Evolutionary conservation across 192 early-diverging fungal genomes (phyloP).

Genomic region (Coemansia sp.): DNA sequence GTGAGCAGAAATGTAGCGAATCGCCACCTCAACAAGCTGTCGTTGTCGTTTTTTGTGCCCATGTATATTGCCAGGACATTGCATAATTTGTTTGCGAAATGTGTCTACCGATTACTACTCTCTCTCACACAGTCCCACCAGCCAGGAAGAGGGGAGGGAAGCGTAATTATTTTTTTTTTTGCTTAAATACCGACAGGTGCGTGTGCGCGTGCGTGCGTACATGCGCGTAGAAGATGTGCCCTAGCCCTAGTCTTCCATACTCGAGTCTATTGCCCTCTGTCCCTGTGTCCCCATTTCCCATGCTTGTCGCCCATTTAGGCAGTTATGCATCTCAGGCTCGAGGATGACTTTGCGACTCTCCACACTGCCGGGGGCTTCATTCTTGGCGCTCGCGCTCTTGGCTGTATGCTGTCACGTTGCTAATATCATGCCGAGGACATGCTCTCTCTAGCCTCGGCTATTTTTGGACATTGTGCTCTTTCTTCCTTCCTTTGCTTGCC

Average conservation of each 20-base stretch:
- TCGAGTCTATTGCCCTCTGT: not conserved
- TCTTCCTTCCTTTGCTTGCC: not conserved
- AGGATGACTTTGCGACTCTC: not conserved
- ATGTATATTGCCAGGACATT: not conserved
- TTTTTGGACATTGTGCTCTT: not conserved
- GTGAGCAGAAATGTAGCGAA: not conserved
- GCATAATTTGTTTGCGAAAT: conserved; percentile 6
- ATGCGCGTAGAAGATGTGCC: not conserved
- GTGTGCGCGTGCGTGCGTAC: not conserved
- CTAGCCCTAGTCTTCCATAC: conserved; percentile 1
- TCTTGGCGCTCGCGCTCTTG: conserved; percentile 1
- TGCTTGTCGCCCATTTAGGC: conserved; percentile 4
- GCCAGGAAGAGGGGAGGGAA: conserved; percentile 3
- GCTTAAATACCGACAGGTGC: not conserved
- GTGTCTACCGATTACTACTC: conserved; percentile 5
- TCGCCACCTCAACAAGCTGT: not conserved
- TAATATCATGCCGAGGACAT: not conserved
- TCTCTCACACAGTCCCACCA: not conserved
- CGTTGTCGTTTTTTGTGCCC: not conserved
- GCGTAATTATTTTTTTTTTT: not conserved
- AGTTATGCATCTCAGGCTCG: not conserved
- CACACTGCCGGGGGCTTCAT: conserved; percentile 1
- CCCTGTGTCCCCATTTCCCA: conserved; percentile 13
- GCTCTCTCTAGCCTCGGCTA: not conserved
- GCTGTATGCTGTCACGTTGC: not conserved